A percentile compares a stretch with the other conserved stretches of the same genome.
Evolutionary conservation across 805 yeast genomes (phyloP).

Genomic region (Wilhelminamyces savonicus): DNA sequence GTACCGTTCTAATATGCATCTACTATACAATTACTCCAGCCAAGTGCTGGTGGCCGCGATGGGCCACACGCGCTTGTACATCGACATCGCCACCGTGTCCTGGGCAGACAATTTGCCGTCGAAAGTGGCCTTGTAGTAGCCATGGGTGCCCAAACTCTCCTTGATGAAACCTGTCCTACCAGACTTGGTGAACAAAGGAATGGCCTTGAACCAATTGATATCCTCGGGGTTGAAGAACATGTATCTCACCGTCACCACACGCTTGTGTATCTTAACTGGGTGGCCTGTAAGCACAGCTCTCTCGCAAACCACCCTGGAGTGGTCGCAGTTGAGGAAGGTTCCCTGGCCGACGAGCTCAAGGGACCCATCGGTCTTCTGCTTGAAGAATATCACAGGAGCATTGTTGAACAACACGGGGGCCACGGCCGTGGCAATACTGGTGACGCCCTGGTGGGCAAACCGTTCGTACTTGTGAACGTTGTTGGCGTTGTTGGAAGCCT

Average conservation of each 20-base stretch:
- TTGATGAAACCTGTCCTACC: constrained; percentile 94
- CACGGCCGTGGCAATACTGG: constrained; percentile 74
- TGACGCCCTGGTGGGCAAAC: constrained; percentile 69
- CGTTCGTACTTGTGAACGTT: constrained; percentile 84
- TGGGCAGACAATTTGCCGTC: constrained; percentile 88
- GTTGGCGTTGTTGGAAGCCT: constrained; percentile 68
- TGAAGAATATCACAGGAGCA: constrained; percentile 81
- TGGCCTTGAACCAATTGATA: constrained; percentile 80
- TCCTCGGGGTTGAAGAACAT: constrained; percentile 95
- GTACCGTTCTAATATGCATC: too few relatives aligned
- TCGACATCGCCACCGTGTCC: constrained; percentile 89
- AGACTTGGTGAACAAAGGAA: constrained; percentile 86
- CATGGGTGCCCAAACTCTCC: constrained; percentile 96
- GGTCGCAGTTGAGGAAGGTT: constrained; percentile 80
- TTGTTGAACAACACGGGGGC: constrained; percentile 83
- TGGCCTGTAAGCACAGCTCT: constrained; percentile 88
- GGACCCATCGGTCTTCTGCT: constrained; percentile 35
- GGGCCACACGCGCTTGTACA: constrained; percentile 95
- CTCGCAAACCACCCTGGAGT: constrained; percentile 78
- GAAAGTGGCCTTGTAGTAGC: constrained; percentile 92
- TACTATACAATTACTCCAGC: constrained; percentile 5
- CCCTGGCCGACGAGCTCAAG: constrained; percentile 83
- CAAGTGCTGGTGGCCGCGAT: constrained; percentile 33
- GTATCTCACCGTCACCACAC: constrained; percentile 85
- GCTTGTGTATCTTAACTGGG: constrained; percentile 91